These are phyloP conservation scores for Diplogelasinospora grovesii DNA, from an alignment of 495 filamentous ascomycete genomes.

Conservation along the genomic window DNA sequence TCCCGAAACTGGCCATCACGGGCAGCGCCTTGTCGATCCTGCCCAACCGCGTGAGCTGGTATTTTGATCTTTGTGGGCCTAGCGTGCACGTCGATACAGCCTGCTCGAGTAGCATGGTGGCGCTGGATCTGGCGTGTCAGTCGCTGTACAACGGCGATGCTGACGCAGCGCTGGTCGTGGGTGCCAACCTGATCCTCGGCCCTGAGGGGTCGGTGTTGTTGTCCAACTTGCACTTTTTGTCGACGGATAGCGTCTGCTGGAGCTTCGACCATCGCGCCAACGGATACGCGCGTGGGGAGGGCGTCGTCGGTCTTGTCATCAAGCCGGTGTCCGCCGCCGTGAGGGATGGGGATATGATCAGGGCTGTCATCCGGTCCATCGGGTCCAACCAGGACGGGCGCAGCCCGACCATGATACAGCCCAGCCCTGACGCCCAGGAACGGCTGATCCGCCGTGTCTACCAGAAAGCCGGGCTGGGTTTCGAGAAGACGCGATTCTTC, in stretches of 20 bases:
- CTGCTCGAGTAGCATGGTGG: conserved; percentile 46
- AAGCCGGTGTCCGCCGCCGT: conserved; percentile 47
- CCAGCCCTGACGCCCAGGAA: conserved; percentile 43
- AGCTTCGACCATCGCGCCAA: conserved; percentile 53
- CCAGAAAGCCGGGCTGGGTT: conserved; percentile 34
- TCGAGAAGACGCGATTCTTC: conserved; percentile 36
- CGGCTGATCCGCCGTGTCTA: conserved; percentile 43
- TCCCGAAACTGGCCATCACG: conserved; percentile 42
- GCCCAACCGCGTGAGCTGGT: conserved; percentile 44
- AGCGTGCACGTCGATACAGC: conserved; percentile 43
- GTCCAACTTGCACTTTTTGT: conserved; percentile 26
- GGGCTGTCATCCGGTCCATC: conserved; percentile 49
- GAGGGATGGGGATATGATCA: conserved; percentile 42
- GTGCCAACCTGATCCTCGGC: conserved; percentile 43
- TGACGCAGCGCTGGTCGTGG: conserved; percentile 35
- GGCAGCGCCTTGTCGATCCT: conserved; percentile 26
- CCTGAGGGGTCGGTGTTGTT: conserved; percentile 30
- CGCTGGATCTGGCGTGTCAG: conserved; percentile 45
- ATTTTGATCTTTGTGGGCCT: conserved; percentile 37
- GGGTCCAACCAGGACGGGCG: conserved; percentile 50
- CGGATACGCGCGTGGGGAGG: conserved; percentile 59
- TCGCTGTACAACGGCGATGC: conserved; percentile 33
- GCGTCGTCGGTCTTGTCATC: conserved; percentile 42
- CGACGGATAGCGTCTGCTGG: conserved; percentile 37
- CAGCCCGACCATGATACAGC: conserved; percentile 43